phyloP scores from a whole-genome alignment of 768 basidiomycete genomes.

The Suillus hirtellus region DNA sequence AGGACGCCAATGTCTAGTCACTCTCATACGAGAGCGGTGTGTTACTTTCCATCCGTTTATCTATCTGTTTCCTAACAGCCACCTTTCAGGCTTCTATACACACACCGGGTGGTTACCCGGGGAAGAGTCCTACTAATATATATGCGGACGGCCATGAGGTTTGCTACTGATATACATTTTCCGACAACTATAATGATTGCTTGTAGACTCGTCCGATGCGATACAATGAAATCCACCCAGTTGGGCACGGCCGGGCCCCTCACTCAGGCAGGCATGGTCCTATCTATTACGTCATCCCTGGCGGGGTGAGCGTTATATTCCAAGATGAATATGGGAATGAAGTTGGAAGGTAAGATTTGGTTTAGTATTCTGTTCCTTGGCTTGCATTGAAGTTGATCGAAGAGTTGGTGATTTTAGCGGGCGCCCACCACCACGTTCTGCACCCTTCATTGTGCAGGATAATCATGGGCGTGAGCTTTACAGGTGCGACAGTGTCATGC shows the following conservation, averaged over 20 bases:
- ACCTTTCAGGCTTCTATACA: slow-evolving; percentile 19
- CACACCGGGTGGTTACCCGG: slow-evolving; percentile 9
- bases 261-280: slow-evolving; percentile 29
- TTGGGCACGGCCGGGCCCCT: slow-evolving; percentile 21
- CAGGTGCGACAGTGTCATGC: slow-evolving; percentile 37
- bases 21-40: slow-evolving; percentile 29
- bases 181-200: not conserved
- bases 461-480: slow-evolving; percentile 59
- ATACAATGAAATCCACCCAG: slow-evolving; percentile 25
- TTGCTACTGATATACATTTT: slow-evolving; percentile 13
- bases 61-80: slow-evolving; percentile 14
- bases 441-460: slow-evolving; percentile 60
- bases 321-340: slow-evolving; percentile 65
- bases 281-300: slow-evolving; percentile 64
- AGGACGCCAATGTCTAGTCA: slow-evolving; percentile 24
- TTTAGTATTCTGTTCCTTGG: not conserved
- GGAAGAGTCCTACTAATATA: slow-evolving; percentile 32
- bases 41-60: slow-evolving; percentile 8
- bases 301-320: slow-evolving; percentile 65
- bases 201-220: slow-evolving; percentile 26
- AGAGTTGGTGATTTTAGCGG: slow-evolving; percentile 56
- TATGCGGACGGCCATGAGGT: slow-evolving; percentile 26
- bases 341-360: slow-evolving; percentile 51
- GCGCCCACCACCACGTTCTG: slow-evolving; percentile 30
- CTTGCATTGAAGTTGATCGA: slow-evolving; percentile 1